Evolutionary conservation across 495 filamentous ascomycete species (phyloP), one percentile per base, ranked within the genome.

Genomic region (Aspergillus conjunctus): DNA sequence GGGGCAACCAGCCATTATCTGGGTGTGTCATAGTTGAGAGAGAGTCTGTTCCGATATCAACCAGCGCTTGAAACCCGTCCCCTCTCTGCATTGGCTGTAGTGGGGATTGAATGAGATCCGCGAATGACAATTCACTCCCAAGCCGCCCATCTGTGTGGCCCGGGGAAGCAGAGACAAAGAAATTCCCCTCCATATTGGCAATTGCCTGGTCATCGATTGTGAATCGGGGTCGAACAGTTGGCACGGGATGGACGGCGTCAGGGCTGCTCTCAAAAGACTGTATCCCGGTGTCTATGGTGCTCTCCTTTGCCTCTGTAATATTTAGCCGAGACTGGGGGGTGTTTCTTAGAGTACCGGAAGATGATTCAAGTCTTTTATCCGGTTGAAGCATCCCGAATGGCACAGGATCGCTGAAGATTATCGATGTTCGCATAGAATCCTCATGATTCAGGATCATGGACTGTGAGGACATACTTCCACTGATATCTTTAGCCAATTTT

Each of bases 381-480:
- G 22, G 17, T 5, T 48, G 12, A 26, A 31, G 33, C 50, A 49
- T 21, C 21, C 22, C 32, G 30, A n/a, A 12, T 4, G 51, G 58
- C 26, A 43, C 22, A 10, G 49, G 45, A 22, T 11, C 49, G 3
- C 37, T 46, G 3, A 32, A 58, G 17, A 58, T 31, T 37, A 52
- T 52, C 0, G 56, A 52, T 39, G 45, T 17, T 43, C 18, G 34
- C 26, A 49, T 5, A 9, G 64, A 58, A 10, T 54, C 57, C 37
- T 71, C 72, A 30, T 61, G 18, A 49, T 70, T 70, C 18, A 76
- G 60, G 41, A 74, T 66, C 71, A 77, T 79, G 10, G 73, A 67
- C 54, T 74, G 71, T 1, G 73, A 76, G 2, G 76, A 77, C 8
- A 30, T 10, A 17, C 43, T 33, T 45, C 50, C 14, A 21, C 7